Evolutionary conservation across 345 rosid genomes (phyloP), one percentile per base, ranked within the genome.

Genomic region (Bruguiera sexangula): DNA sequence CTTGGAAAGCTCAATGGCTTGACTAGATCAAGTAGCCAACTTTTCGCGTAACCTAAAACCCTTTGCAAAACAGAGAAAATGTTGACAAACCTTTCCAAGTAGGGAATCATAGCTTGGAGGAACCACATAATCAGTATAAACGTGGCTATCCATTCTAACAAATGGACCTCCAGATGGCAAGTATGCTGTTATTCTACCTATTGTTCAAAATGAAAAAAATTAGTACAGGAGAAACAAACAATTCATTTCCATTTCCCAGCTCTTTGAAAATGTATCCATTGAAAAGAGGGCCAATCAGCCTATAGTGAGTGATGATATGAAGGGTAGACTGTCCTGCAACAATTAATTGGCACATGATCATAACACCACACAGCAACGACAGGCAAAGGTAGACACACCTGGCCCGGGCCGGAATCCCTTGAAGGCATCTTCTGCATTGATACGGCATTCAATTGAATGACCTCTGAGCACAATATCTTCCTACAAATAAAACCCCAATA

Each of bases 121-220:
- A 79, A 95, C 99, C 71, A 91, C 91, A 64, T 92, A 95, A 79
- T 89, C 97, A 27, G 99, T 88, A 84, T 95, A 95, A 8, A 95
- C 89, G 69, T 91, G 99, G 83, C 99, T 95, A 69, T 95, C 99
- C 97, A 95, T 95, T 83, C 99, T 83, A 64, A 95, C 97, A 78
- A 91, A 91, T n/a, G 99, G 99, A 60, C 99, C 99, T 85, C 99
- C 97, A 75, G 99, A 88, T 69, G 99, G 99, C 76, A 95, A 79
- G 73, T 95, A 95, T 57, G 99, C 78, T 69, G 96, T 91, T 82
- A 95, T 89, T 81, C 96, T 91, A 65, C 99, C 99, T 95, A 89
- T 66, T 16, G 67, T 65, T 67, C 37, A 58, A 76, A 63, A 63
- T 13, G 65, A 57, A 50, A 24, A 46, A 19, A 24, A 24, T 2